Conservation (phyloP, 345 rosid species). For the Raphanus sativus region DNA sequence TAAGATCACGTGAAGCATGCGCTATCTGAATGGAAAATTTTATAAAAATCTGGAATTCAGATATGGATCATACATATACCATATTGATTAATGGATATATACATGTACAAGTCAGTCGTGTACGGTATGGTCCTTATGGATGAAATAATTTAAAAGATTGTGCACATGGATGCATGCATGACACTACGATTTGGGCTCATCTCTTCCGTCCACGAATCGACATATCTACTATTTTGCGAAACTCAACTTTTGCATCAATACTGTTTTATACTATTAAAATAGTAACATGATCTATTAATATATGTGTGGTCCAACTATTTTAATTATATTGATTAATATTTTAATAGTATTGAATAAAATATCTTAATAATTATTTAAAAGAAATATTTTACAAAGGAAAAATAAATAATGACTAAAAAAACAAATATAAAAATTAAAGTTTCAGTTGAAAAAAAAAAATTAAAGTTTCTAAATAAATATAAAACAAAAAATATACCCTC, state of each 20-base stretch:
- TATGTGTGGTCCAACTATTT: too few relatives aligned
- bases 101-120: conserved; percentile 14
- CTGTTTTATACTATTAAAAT: too few relatives aligned
- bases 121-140: conserved; percentile 5
- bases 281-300: too few relatives aligned
- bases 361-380: too few relatives aligned
- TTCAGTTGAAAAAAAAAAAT: too few relatives aligned
- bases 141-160: conserved; percentile 11
- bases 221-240: conserved; percentile 11
- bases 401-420: too few relatives aligned
- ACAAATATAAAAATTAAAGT: too few relatives aligned
- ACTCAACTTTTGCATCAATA: not conserved
- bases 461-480: too few relatives aligned
- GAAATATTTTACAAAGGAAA: too few relatives aligned
- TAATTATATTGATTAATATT: too few relatives aligned
- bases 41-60: not conserved
- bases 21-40: not conserved
- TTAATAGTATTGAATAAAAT: too few relatives aligned
- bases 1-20: not conserved
- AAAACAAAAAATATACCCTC: too few relatives aligned
- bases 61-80: not conserved
- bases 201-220: conserved; percentile 32
- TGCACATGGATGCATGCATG: conserved; percentile 44
- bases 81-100: not conserved
- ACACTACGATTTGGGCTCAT: conserved; percentile 22